phyloP scores from a whole-genome alignment of 2,329 filamentous ascomycete species.

The Xylariales sp. region DNA sequence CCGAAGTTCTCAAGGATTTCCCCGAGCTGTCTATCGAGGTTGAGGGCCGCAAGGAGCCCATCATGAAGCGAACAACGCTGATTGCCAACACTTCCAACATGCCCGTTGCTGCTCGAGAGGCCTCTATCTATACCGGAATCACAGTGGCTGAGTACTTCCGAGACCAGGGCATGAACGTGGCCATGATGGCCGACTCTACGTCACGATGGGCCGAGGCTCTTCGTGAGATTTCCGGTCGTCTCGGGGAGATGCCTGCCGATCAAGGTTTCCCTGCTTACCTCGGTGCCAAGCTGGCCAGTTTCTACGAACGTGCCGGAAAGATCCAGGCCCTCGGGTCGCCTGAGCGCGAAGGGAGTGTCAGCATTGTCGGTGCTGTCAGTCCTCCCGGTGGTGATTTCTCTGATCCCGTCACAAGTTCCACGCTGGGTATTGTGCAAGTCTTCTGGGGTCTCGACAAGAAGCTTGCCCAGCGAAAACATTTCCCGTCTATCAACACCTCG shows the following conservation, averaged over 20 bases:
- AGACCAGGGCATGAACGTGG: conserved; percentile 93
- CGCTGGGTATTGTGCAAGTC: conserved; percentile 95
- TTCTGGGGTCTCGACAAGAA: conserved; percentile 99
- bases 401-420: conserved; percentile 90
- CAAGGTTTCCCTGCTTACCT: conserved; percentile 99
- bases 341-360: conserved; percentile 85
- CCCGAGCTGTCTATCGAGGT: conserved; percentile 94
- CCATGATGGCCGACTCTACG: conserved; percentile 99
- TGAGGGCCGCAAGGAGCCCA: conserved; percentile 91
- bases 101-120: conserved; percentile 96
- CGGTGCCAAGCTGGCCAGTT: conserved; percentile 92
- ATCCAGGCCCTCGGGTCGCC: conserved; percentile 83
- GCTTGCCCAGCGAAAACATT: conserved; percentile 97
- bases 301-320: conserved; percentile 97
- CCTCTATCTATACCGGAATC: conserved; percentile 96
- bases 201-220: conserved; percentile 98
- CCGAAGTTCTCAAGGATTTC: conserved; percentile 99
- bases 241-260: conserved; percentile 99
- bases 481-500: conserved; percentile 95
- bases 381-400: conserved; percentile 99
- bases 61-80: conserved; percentile 99
- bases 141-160: conserved; percentile 95
- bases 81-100: conserved; percentile 99
- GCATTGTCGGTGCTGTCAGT: conserved; percentile 94
- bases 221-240: conserved; percentile 96